A percentile compares a stretch with the other conserved stretches of the same genome.
These are phyloP conservation scores for Suillus tomentosus DNA, from an alignment of 768 basidiomycete species.

Conservation along the genomic window DNA sequence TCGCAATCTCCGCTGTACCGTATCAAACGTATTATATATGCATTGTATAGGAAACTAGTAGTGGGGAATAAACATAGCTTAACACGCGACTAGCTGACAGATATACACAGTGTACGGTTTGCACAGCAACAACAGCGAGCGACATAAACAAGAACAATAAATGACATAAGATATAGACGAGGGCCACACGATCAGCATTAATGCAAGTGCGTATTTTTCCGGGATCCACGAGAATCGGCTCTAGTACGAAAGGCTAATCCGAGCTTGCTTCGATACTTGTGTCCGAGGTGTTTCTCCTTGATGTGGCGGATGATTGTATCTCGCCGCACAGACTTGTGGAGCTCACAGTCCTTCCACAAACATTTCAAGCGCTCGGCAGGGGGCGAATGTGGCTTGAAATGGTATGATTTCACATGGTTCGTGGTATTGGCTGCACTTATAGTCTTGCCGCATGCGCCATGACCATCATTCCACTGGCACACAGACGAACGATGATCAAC, in stretches of 20 bases:
- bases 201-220: background rate
- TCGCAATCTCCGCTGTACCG: background rate
- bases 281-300: background rate
- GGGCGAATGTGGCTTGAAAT: background rate
- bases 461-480: background rate
- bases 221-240: background rate
- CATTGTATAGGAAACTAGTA: background rate
- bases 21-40: background rate
- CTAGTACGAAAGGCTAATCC: background rate
- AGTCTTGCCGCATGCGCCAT: background rate
- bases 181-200: background rate
- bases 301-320: slow-evolving; percentile 5
- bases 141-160: background rate
- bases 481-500: background rate
- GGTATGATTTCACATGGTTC: background rate
- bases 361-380: background rate
- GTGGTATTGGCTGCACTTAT: background rate
- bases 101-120: background rate
- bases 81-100: background rate
- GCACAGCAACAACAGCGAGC: background rate
- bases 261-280: background rate
- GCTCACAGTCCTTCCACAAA: background rate
- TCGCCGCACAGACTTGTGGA: background rate
- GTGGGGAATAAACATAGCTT: background rate
- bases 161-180: background rate